A percentile compares a stretch with the other conserved stretches of the same genome.
phyloP scores from a whole-genome alignment of 768 basidiomycete species.

The Xerocomellus dryophilus region DNA sequence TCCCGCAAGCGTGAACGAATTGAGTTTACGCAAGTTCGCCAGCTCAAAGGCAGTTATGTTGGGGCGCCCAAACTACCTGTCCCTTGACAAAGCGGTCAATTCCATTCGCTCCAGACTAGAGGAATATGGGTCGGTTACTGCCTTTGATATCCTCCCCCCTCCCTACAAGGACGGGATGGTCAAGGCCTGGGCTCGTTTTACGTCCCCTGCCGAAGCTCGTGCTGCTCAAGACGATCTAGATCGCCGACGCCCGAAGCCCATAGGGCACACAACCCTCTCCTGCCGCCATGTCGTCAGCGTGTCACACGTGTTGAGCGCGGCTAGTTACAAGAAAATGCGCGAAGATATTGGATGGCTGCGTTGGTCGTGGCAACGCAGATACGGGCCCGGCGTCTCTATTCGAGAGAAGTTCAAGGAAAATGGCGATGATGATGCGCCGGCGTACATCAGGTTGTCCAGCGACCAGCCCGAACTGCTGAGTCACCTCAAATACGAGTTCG shows the following conservation, averaged over 20 bases:
- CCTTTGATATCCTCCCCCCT: constrained; percentile 47
- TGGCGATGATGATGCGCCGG: constrained; percentile 13
- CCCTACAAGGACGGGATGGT: constrained; percentile 50
- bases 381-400: constrained; percentile 31
- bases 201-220: constrained; percentile 49
- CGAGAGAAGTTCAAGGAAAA: constrained; percentile 19
- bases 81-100: constrained; percentile 34
- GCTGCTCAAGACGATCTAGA: constrained; percentile 49
- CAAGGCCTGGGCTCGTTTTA: constrained; percentile 56
- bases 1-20: constrained; percentile 42
- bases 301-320: constrained; percentile 39
- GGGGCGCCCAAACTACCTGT: constrained; percentile 46
- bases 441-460: constrained; percentile 48
- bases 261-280: constrained; percentile 45
- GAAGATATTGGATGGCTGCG: constrained; percentile 48
- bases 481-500: constrained; percentile 56
- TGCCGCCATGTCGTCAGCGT: constrained; percentile 57
- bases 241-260: constrained; percentile 41
- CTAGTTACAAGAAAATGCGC: constrained; percentile 39
- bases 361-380: constrained; percentile 32
- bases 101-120: constrained; percentile 39
- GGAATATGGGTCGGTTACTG: constrained; percentile 35
- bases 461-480: constrained; percentile 50
- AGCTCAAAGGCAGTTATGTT: constrained; percentile 50
- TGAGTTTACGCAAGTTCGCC: constrained; percentile 45